Base-by-base conservation (phyloP, 352 stramenopile genomes). In the Phytophthora litchii region DNA sequence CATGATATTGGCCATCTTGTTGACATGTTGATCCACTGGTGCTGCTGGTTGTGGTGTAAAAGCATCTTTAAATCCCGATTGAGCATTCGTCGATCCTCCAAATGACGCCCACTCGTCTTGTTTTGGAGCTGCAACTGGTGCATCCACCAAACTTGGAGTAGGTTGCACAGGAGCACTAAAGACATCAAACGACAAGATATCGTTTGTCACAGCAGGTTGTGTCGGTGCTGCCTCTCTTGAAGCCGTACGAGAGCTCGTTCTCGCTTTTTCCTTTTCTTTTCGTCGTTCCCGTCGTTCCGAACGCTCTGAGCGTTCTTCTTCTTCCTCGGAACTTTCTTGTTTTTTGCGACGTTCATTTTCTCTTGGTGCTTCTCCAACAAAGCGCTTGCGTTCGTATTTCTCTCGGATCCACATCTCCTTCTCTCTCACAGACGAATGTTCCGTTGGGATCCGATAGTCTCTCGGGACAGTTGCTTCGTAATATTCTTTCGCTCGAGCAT, bases 361-460 rank as follows among this genome's bases (percentile, higher is more conserved):
- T 7, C 25, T 31, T 0, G 64, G 69, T 1, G 57, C 54, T 4
- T 90, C 79, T n/a, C 54, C 62, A 7, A 84, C 61, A 55, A 92
- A 96, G 20, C 82, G 76, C 70, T 91, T 91, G 40, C 87, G 81
- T 57, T 96, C 89, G 70, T 96, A 96, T 67, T 96, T 96, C 38
- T 95, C 87, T 34, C 89, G 73, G 60, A 96, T 96, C 89, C 89
- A 96, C 64, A 88, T 86, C 67, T 96, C 89, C 49, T 94, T 92
- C 31, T 96, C 89, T n/a, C 89, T 76, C 44, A 93, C 86, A 4
- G 62, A 74, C 45, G 81, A 87, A 46, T 95, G 86, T 35, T 95
- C 86, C 51, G 77, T 93, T 21, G 86, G 86, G 20, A 86, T 69
- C 53, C 80, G 83, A 67, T 88, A 91, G 60, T 93, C 85, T 25